Conservation (phyloP, 176 grass and related monocot genomes). For the Hsuehochloa calcarea region DNA sequence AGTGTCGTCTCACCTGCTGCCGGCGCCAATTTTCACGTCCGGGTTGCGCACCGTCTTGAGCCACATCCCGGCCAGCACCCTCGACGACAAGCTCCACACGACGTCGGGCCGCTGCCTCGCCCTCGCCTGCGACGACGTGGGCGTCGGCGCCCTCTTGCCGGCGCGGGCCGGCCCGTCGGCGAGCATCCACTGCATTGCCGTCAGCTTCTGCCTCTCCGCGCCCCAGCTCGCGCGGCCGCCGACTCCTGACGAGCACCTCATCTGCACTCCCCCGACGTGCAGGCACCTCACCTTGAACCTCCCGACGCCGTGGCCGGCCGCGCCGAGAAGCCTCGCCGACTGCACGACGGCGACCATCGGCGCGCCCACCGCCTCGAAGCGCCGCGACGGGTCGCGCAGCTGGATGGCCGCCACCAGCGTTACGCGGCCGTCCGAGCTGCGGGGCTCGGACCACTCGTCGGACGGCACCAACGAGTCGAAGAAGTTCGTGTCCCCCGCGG, state of each 20-base stretch:
- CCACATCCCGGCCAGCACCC: conserved; percentile 87
- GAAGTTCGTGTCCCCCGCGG: conserved; percentile 10
- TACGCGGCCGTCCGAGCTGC: conserved; percentile 32
- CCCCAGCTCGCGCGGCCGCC: conserved; percentile 39
- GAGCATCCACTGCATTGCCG: conserved; percentile 80
- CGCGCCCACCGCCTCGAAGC: conserved; percentile 72
- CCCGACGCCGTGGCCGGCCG: conserved; percentile 15
- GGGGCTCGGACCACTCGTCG: conserved; percentile 43
- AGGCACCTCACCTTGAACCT: conserved; percentile 78
- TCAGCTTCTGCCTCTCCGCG: conserved; percentile 73
- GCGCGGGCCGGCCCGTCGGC: conserved; percentile 42
- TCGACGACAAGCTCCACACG: conserved; percentile 80
- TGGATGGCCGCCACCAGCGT: conserved; percentile 57
- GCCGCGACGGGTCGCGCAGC: conserved; percentile 70
- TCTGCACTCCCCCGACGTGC: conserved; percentile 71
- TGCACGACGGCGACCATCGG: conserved; percentile 79
- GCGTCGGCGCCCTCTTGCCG: conserved; percentile 39
- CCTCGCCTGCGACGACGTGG: conserved; percentile 6
- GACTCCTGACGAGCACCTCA: conserved; percentile 33
- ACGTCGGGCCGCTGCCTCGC: conserved; percentile 47
- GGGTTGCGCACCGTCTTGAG: conserved; percentile 82
- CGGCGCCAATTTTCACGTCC: conserved; percentile 51
- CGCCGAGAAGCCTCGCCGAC: conserved; percentile 38
- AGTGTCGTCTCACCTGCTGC: neutral
- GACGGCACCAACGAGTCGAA: conserved; percentile 53